These are phyloP conservation scores for Poterioochromonas sp. DNA, from an alignment of 352 stramenopile species.

Conservation along the genomic window DNA sequence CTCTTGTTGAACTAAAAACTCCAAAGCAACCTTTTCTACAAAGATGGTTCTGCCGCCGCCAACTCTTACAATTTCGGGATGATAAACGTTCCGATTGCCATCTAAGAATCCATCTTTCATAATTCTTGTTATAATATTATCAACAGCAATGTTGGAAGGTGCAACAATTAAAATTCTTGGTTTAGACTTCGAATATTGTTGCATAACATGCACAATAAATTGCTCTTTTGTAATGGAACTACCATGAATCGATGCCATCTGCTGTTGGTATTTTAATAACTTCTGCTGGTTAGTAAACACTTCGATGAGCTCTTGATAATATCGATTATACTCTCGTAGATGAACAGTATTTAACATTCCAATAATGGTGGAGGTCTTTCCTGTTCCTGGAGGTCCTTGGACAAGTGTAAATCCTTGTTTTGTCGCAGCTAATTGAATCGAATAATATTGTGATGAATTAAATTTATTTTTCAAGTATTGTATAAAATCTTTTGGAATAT, in stretches of 20 bases:
- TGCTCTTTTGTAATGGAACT: not conserved
- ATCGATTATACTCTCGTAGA: constrained; percentile 77
- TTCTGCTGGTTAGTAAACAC: constrained; percentile 29
- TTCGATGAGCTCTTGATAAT: constrained; percentile 57
- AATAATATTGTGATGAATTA: constrained; percentile 75
- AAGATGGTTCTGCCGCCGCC: constrained; percentile 36
- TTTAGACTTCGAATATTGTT: constrained; percentile 65
- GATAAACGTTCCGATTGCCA: constrained; percentile 48
- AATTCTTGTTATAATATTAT: constrained; percentile 81
- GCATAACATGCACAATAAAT: not conserved
- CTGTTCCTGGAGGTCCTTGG: constrained; percentile 65
- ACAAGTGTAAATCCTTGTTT: constrained; percentile 75
- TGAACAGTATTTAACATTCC: constrained; percentile 78
- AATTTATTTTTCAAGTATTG: constrained; percentile 64
- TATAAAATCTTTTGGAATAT: constrained; percentile 64
- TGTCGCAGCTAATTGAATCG: constrained; percentile 67
- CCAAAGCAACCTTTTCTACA: not conserved
- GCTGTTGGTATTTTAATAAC: not conserved
- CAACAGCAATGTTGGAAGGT: constrained; percentile 76
- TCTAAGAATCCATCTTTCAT: constrained; percentile 81
- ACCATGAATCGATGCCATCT: not conserved
- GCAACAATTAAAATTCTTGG: constrained; percentile 81
- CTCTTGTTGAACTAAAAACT: not conserved
- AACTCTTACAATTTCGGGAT: constrained; percentile 24
- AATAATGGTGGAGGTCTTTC: constrained; percentile 81